Percentiles rank a stretch among this genome's conserved stretches.
phyloP scores from a whole-genome alignment of 1,139 yeast genomes.

The Zhuliangozyma parablackwelliae region DNA sequence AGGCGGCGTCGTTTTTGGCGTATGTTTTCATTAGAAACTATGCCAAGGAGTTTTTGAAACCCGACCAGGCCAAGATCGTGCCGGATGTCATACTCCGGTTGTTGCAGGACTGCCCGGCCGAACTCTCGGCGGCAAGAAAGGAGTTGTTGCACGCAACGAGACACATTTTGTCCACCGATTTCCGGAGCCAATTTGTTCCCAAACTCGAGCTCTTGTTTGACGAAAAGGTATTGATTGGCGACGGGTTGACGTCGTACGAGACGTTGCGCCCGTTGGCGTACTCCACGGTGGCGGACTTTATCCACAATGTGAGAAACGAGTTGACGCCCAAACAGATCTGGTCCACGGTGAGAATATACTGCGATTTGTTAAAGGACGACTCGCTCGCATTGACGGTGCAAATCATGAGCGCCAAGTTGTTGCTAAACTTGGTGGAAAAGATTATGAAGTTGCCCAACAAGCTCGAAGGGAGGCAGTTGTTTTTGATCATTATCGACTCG shows the following conservation, averaged over 20 bases:
- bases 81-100: slow-evolving; percentile 86
- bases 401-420: slow-evolving; percentile 91
- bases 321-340: slow-evolving; percentile 80
- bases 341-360: slow-evolving; percentile 81
- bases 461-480: slow-evolving; percentile 78
- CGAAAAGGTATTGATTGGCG: slow-evolving; percentile 85
- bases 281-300: slow-evolving; percentile 92
- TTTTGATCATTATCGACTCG: slow-evolving; percentile 79
- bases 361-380: slow-evolving; percentile 76
- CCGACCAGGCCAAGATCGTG: slow-evolving; percentile 61
- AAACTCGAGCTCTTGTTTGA: slow-evolving; percentile 81
- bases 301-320: slow-evolving; percentile 87
- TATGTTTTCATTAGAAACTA: slow-evolving; percentile 85
- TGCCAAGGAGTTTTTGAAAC: slow-evolving; percentile 59
- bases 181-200: slow-evolving; percentile 76
- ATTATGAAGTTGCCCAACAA: slow-evolving; percentile 80
- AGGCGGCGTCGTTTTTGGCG: slow-evolving; percentile 93
- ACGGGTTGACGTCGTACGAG: slow-evolving; percentile 87
- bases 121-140: slow-evolving; percentile 84
- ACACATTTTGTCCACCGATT: slow-evolving; percentile 87
- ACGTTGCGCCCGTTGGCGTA: slow-evolving; percentile 88
- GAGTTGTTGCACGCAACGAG: slow-evolving; percentile 92
- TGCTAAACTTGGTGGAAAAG: slow-evolving; percentile 83
- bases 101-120: slow-evolving; percentile 96
- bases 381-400: slow-evolving; percentile 87